These are phyloP conservation scores for Fusarium mundagurra DNA, from an alignment of 2,329 filamentous ascomycete species.

Conservation along the genomic window DNA sequence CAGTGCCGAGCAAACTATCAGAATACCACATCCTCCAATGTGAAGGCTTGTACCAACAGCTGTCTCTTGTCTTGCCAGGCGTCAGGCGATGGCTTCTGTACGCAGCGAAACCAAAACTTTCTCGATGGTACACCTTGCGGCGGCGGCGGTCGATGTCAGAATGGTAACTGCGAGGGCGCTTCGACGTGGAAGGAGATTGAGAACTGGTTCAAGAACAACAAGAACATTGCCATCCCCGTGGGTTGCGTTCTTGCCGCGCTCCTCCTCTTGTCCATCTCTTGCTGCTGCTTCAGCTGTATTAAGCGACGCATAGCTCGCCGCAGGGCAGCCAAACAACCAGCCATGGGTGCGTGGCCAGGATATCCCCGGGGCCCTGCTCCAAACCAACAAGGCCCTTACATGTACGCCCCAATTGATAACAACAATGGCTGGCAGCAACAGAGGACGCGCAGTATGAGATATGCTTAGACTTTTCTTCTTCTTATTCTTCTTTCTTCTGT, in stretches of 20 bases:
- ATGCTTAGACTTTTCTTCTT: conserved; percentile 38
- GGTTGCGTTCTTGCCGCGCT: conserved; percentile 76
- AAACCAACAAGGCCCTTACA: conserved; percentile 33
- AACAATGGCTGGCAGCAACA: conserved; percentile 30
- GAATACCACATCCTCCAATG: conserved; percentile 76
- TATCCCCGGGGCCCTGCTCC: conserved; percentile 25
- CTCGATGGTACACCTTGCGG: conserved; percentile 89
- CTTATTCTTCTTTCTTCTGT: neutral
- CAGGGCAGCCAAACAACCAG: conserved; percentile 39
- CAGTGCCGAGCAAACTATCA: conserved; percentile 91
- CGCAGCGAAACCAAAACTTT: conserved; percentile 87
- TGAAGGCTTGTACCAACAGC: conserved; percentile 74
- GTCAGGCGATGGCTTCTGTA: conserved; percentile 76
- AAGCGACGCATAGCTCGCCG: conserved; percentile 39
- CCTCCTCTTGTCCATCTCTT: conserved; percentile 72
- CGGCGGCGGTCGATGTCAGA: conserved; percentile 80
- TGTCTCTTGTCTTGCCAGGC: conserved; percentile 83
- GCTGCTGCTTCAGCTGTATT: conserved; percentile 68
- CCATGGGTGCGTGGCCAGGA: conserved; percentile 42
- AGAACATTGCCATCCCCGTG: conserved; percentile 84
- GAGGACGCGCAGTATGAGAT: conserved; percentile 43
- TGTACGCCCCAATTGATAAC: conserved; percentile 34
- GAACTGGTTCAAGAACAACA: conserved; percentile 81
- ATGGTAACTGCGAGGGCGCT: conserved; percentile 80
- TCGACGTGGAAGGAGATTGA: conserved; percentile 75